Base-by-base conservation (phyloP, 1,139 yeast species). In the Pichia sp. region DNA sequence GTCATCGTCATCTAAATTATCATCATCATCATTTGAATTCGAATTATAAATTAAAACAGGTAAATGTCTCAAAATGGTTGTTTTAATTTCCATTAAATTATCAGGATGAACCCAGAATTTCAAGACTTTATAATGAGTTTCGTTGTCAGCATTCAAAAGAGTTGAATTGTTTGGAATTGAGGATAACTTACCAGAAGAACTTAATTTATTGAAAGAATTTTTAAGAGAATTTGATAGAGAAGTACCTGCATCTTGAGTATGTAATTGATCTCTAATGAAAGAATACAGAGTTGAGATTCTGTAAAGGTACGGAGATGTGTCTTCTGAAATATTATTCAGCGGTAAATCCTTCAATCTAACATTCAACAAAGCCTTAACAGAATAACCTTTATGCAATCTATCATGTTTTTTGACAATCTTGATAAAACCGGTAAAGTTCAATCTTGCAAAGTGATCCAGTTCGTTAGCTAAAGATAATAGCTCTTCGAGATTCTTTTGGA, bases 91-190 rank as follows among this genome's bases (percentile, higher is more conserved):
- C 96, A 90, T 90, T 61, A 90, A 71, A 62, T 92, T 88, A 58
- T 92, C 98, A 16, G 92, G 92, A 61, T 92, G 97, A 42, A 92
- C 75, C 98, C 98, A 92, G 65, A 90, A 90, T 66, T 87, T 87
- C 66, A 83, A 81, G 29, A 87, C 81, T 57, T 85, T 86, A 64
- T 71, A 85, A 42, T 57, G 58, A 8, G 81, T 81, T 36, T 75
- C 72, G 47, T 72, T 72, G 7, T 44, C 40, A 35, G 40, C 42
- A 28, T 37, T 37, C 27, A 47, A 44, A 26, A 41, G 45, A 11
- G 44, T 56, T 10, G 59, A 57, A 36, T 61, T 58, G 43, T 56
- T 57, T 40, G 64, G 63, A 35, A 67, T 58, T n/a, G 66, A 50
- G 3, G 64, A 59, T 23, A 61, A 41, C 45, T 57, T 61, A 38